Percentiles rank a stretch among this genome's conserved stretches.
Evolutionary conservation across 2,329 filamentous ascomycete species (phyloP).

Genomic region (Fusarium cyanostomum): DNA sequence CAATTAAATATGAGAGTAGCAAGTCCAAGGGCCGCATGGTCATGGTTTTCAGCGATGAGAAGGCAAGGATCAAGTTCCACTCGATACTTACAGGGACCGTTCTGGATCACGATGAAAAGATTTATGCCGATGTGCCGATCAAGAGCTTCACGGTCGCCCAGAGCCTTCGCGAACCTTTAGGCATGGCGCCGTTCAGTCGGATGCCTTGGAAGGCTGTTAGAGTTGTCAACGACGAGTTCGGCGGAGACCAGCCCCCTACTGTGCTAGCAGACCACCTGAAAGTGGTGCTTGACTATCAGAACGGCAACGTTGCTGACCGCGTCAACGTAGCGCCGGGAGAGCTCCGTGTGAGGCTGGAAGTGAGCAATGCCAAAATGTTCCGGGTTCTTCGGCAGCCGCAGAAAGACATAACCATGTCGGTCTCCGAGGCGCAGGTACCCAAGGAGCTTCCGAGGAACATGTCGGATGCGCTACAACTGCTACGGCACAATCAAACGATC

Average conservation of each 20-base stretch:
- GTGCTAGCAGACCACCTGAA: constrained; percentile 81
- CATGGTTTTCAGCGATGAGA: constrained; percentile 78
- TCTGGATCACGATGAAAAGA: constrained; percentile 72
- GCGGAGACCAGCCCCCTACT: constrained; percentile 68
- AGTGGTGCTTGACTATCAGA: constrained; percentile 77
- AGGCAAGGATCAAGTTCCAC: constrained; percentile 76
- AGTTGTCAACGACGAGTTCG: constrained; percentile 77
- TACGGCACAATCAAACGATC: constrained; percentile 69
- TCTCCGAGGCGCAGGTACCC: constrained; percentile 73
- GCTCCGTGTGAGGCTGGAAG: constrained; percentile 71
- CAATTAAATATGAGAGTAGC: constrained; percentile 75
- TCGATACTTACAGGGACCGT: constrained; percentile 77
- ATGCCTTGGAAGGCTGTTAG: constrained; percentile 73
- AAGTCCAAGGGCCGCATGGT: constrained; percentile 76
- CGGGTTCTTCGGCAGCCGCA: constrained; percentile 78
- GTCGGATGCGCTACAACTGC: constrained; percentile 67
- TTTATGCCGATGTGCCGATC: constrained; percentile 75
- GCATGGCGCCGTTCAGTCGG: constrained; percentile 59
- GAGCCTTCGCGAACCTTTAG: constrained; percentile 59
- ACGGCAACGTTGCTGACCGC: constrained; percentile 82
- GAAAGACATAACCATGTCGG: constrained; percentile 77
- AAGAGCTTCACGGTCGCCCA: constrained; percentile 71
- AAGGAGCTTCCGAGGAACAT: constrained; percentile 72
- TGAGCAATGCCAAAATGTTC: constrained; percentile 68
- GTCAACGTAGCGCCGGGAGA: constrained; percentile 84